Evolutionary conservation across 2,329 filamentous ascomycete genomes (phyloP).

Genomic region (Zymoseptoria ardabiliae): DNA sequence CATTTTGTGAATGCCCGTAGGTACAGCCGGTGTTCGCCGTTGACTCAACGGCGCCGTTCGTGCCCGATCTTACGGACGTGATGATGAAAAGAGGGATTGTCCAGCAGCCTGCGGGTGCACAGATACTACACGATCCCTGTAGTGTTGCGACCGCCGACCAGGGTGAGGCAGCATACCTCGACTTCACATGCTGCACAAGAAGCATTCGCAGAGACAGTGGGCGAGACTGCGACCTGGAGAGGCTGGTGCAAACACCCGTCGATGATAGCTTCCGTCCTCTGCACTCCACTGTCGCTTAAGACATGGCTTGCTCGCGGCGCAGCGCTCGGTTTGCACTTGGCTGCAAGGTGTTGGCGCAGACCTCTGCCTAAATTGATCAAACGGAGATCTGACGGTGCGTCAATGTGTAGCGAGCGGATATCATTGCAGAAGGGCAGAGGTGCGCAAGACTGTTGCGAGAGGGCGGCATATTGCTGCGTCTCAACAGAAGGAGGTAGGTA

Average conservation of each 20-base stretch:
- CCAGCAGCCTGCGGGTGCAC: not conserved
- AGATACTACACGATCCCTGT: not conserved
- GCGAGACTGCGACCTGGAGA: not conserved
- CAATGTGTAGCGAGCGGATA: too few species aligned
- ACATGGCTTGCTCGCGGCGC: not conserved
- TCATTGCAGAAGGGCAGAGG: too few species aligned
- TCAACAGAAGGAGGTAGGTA: too few species aligned
- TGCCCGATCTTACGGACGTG: not conserved
- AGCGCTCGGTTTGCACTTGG: not conserved
- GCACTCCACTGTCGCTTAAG: not conserved
- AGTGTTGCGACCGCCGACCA: not conserved
- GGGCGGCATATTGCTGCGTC: too few species aligned
- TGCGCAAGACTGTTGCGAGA: too few species aligned
- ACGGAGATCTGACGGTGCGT: not conserved
- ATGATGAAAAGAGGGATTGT: not conserved
- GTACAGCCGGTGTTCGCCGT: not conserved
- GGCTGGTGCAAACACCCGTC: not conserved
- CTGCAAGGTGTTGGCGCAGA: not conserved
- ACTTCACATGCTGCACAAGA: not conserved
- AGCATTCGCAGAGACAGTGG: not conserved
- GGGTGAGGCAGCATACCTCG: not conserved
- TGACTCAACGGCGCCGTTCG: not conserved
- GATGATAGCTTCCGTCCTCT: not conserved
- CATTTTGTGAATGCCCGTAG: not conserved
- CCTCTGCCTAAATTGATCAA: not conserved